Conservation (phyloP, 23 red algal genomes). For the Agarophyton chilense region DNA sequence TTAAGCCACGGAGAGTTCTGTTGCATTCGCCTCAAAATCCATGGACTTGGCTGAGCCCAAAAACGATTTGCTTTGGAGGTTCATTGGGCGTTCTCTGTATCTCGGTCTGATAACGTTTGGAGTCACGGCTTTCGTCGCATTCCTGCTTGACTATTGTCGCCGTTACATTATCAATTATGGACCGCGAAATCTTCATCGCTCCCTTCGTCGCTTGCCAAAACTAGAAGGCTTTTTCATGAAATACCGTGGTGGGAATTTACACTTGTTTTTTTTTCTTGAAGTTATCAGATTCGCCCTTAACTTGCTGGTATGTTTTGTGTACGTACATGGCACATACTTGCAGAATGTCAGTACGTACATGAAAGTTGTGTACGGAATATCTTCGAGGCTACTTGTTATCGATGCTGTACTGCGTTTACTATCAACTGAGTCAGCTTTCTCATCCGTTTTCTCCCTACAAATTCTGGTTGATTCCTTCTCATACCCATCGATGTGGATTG, state of each 20-base stretch:
- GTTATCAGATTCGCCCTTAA: conserved; percentile 43
- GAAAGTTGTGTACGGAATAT: conserved; percentile 37
- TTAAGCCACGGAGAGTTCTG: too few species aligned
- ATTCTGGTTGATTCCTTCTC: conserved; percentile 49
- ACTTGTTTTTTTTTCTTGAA: conserved; percentile 45
- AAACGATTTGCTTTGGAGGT: conserved; percentile 51
- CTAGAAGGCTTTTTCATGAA: conserved; percentile 4
- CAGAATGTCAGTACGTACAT: conserved; percentile 47
- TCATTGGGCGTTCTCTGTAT: conserved; percentile 38
- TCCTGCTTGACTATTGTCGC: conserved; percentile 31
- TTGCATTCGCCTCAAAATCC: too few species aligned
- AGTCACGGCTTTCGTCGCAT: conserved; percentile 12
- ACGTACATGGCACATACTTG: conserved; percentile 66
- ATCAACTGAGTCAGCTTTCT: conserved; percentile 48
- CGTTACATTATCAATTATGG: conserved; percentile 12
- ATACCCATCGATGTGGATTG: conserved; percentile 61
- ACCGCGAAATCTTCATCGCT: background rate
- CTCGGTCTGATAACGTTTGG: conserved; percentile 33
- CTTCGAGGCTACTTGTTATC: conserved; percentile 5
- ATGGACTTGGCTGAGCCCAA: conserved; percentile 54
- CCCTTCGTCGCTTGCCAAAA: background rate
- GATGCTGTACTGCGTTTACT: conserved; percentile 41
- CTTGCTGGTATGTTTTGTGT: conserved; percentile 36
- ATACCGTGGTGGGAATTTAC: conserved; percentile 40
- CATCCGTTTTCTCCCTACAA: conserved; percentile 28